A percentile compares a stretch with the other conserved stretches of the same genome.
Evolutionary conservation across 305 asterid species (phyloP).

Genomic region (Fraxinus albicans): DNA sequence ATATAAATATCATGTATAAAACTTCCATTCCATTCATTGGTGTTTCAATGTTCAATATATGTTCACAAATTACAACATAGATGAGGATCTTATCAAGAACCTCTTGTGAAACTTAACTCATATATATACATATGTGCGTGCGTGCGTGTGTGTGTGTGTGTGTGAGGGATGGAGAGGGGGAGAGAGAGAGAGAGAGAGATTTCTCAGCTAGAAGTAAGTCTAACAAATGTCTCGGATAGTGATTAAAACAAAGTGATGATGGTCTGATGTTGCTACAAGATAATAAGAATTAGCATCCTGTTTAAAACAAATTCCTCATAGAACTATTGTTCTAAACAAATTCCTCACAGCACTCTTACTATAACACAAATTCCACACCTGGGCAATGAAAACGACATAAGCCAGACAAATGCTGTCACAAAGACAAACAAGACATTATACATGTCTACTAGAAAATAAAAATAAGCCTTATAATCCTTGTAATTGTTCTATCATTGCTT

Average conservation of each 20-base stretch:
- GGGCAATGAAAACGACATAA: not conserved
- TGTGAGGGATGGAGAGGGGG: not conserved
- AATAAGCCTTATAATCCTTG: not conserved
- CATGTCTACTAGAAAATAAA: not conserved
- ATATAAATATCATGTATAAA: no score
- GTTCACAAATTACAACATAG: not conserved
- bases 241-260: not conserved
- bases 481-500: not conserved
- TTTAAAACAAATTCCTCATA: not conserved
- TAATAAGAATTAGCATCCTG: not conserved
- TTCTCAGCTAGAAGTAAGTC: not conserved
- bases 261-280: not conserved
- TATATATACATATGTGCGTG: not conserved
- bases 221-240: not conserved
- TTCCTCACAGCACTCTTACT: not conserved
- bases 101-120: not conserved
- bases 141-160: not conserved
- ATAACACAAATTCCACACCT: not conserved
- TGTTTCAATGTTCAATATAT: not conserved
- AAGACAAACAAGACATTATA: not conserved
- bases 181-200: not conserved
- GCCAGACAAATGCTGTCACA: not conserved
- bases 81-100: not conserved
- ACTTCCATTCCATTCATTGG: not conserved
- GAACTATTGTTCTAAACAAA: not conserved